phyloP scores from a whole-genome alignment of 2,329 filamentous ascomycete species.

The Cladosporium sp. region DNA sequence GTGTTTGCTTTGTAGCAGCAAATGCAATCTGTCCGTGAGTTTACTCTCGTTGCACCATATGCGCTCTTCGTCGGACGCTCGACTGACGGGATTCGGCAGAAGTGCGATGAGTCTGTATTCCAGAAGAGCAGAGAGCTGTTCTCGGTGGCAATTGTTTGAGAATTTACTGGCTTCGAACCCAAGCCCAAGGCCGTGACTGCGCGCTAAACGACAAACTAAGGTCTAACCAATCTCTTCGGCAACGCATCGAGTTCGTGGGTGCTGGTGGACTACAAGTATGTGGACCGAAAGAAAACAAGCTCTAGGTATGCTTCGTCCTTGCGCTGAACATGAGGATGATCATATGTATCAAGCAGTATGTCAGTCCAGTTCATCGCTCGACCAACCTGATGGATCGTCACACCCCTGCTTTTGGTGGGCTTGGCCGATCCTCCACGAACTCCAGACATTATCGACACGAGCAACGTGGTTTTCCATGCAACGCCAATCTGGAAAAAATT shows the following conservation, averaged over 20 bases:
- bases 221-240: neutral
- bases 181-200: neutral
- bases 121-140: neutral
- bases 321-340: neutral
- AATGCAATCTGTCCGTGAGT: neutral
- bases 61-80: neutral
- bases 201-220: neutral
- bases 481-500: neutral
- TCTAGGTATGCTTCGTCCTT: neutral
- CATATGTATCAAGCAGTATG: neutral
- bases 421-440: constrained; percentile 1
- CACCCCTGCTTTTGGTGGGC: neutral
- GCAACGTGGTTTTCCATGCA: neutral
- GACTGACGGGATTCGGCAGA: neutral
- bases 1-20: neutral
- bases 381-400: neutral
- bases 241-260: neutral
- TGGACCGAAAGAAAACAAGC: neutral
- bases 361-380: neutral
- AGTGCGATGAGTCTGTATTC: neutral
- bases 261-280: neutral
- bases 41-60: neutral
- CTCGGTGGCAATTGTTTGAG: neutral
- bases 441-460: neutral
- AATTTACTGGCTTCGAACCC: neutral